Conservation (phyloP, 257 asterid species). For the Solanum virginianum region DNA sequence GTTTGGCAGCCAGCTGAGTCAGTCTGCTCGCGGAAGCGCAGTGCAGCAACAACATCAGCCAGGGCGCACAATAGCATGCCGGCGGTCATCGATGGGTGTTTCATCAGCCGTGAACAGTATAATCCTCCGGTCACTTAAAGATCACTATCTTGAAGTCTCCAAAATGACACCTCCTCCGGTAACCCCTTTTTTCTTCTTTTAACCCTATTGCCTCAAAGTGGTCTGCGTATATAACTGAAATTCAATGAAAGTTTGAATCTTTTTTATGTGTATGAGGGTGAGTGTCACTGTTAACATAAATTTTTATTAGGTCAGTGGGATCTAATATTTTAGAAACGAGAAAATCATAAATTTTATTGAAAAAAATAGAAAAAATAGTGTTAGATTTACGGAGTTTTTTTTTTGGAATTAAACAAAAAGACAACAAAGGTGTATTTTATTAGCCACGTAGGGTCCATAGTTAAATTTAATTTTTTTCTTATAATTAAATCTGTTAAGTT, state of each 20-base stretch:
- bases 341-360: too few species aligned
- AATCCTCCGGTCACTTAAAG: slow-evolving; percentile 85
- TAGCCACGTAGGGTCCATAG: too few species aligned
- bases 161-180: slow-evolving; percentile 93
- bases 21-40: too few species aligned
- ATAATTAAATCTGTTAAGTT: too few species aligned
- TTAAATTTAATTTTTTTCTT: too few species aligned
- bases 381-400: too few species aligned
- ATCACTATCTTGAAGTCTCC: slow-evolving; percentile 74
- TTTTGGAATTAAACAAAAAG: too few species aligned
- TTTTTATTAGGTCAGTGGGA: too few species aligned
- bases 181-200: neutral
- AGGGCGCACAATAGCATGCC: slow-evolving; percentile 27
- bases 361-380: too few species aligned
- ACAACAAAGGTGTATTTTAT: too few species aligned
- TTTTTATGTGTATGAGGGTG: neutral
- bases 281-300: neutral
- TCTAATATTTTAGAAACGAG: too few species aligned
- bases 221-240: neutral
- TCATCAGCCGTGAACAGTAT: slow-evolving; percentile 52
- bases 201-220: neutral
- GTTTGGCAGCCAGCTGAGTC: too few species aligned
- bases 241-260: neutral
- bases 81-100: slow-evolving; percentile 35
- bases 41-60: slow-evolving; percentile 6